Percentiles rank a stretch among this genome's conserved stretches.
These are phyloP conservation scores for Paratinospora sagittata DNA, from an alignment of 164 flowering plant genomes.

Conservation along the genomic window DNA sequence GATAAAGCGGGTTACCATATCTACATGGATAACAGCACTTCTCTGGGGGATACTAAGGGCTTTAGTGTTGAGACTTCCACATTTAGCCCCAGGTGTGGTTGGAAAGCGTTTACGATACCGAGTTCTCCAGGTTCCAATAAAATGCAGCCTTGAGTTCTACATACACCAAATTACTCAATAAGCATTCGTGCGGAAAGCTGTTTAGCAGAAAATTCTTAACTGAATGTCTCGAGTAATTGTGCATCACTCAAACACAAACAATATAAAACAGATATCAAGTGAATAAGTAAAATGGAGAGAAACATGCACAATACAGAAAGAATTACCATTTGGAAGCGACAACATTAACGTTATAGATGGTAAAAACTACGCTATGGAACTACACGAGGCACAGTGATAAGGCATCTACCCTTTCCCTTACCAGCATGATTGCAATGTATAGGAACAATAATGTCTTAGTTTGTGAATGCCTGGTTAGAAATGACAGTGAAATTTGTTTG, in stretches of 20 bases:
- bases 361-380: neutral
- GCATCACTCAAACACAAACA: neutral
- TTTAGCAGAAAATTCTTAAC: too few species aligned
- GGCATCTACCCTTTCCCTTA: constrained; percentile 1
- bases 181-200: too few species aligned
- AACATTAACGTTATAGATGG: neutral
- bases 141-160: constrained; percentile 90
- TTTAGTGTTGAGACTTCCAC: constrained; percentile 18
- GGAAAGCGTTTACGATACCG: constrained; percentile 83
- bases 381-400: neutral
- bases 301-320: neutral
- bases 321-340: neutral
- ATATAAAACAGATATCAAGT: neutral
- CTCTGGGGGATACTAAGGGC: constrained; percentile 21
- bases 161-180: constrained; percentile 11
- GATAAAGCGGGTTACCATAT: constrained; percentile 59
- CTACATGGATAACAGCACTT: constrained; percentile 59
- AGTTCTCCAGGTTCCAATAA: constrained; percentile 96
- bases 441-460: neutral
- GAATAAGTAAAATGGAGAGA: neutral
- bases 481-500: too few species aligned
- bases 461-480: too few species aligned
- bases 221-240: neutral
- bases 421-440: neutral
- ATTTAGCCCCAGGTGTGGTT: constrained; percentile 25